A percentile compares a stretch with the other conserved stretches of the same genome.
phyloP scores from a whole-genome alignment of 2,329 filamentous ascomycete genomes.

The Fusarium equiseti region DNA sequence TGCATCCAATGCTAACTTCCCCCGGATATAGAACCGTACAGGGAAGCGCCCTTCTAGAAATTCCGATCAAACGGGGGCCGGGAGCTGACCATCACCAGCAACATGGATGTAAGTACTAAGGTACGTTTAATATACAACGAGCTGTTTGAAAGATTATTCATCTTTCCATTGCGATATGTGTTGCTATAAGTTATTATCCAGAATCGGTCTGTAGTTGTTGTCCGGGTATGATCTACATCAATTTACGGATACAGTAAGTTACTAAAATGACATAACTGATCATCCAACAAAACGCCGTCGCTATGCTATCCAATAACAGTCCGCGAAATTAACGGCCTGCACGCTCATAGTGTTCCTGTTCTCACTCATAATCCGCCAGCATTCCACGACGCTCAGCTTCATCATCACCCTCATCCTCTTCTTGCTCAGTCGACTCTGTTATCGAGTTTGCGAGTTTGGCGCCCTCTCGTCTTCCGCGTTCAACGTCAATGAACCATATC shows the following conservation, averaged over 20 bases:
- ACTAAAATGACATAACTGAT: neutral
- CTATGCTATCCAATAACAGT: constrained; percentile 37
- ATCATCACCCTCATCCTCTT: constrained; percentile 34
- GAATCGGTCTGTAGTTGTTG: neutral
- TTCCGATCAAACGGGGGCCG: neutral
- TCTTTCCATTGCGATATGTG: neutral
- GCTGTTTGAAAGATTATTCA: neutral
- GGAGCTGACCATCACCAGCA: neutral
- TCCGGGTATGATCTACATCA: constrained; percentile 16
- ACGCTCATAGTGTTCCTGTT: constrained; percentile 32
- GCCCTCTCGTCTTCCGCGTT: constrained; percentile 79
- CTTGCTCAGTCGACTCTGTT: constrained; percentile 61
- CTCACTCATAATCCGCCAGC: constrained; percentile 47
- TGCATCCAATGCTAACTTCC: constrained; percentile 17
- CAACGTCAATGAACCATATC: constrained; percentile 87
- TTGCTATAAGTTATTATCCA: neutral
- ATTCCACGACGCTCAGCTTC: constrained; percentile 47
- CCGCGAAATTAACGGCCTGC: constrained; percentile 7
- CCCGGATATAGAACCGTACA: constrained; percentile 11
- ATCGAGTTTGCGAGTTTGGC: constrained; percentile 71
- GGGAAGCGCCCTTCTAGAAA: constrained; percentile 11
- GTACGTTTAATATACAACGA: neutral
- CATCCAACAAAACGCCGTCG: constrained; percentile 41
- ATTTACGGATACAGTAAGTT: neutral
- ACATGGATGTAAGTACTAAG: neutral